Conservation (phyloP, 192 early-diverging fungal genomes). For the Coemansia sp. region DNA sequence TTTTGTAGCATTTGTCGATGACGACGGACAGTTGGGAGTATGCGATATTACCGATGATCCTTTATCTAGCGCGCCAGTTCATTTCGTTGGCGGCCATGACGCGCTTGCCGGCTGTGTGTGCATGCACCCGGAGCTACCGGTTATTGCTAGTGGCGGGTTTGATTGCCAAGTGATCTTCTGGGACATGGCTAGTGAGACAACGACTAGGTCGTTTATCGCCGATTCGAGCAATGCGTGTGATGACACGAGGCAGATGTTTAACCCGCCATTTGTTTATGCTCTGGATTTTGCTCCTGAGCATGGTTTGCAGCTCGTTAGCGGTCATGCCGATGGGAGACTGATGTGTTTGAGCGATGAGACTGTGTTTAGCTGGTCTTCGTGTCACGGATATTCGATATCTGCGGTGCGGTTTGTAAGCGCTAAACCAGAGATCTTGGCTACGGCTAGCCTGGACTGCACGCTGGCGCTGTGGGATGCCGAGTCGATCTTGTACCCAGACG, state of each 20-base stretch:
- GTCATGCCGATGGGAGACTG: slow-evolving; percentile 52
- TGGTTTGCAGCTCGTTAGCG: slow-evolving; percentile 27
- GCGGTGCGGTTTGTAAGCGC: slow-evolving; percentile 46
- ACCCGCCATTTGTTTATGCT: slow-evolving; percentile 52
- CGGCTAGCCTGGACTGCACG: slow-evolving; percentile 42
- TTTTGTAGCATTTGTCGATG: slow-evolving; percentile 53
- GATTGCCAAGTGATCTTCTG: slow-evolving; percentile 40
- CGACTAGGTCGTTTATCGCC: background rate
- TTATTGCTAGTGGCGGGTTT: slow-evolving; percentile 42
- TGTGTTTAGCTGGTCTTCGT: slow-evolving; percentile 17
- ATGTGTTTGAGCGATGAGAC: slow-evolving; percentile 27
- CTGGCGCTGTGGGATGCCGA: slow-evolving; percentile 42
- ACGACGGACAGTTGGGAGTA: slow-evolving; percentile 26
- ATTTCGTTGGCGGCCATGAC: slow-evolving; percentile 26
- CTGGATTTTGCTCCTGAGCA: slow-evolving; percentile 36
- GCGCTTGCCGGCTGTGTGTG: slow-evolving; percentile 38
- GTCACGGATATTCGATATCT: slow-evolving; percentile 51
- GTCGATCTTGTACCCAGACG: slow-evolving; percentile 8
- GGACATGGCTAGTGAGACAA: slow-evolving; percentile 41
- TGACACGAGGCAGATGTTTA: slow-evolving; percentile 15
- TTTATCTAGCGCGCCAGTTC: background rate
- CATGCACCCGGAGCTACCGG: slow-evolving; percentile 31
- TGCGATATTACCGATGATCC: slow-evolving; percentile 32
- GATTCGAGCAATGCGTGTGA: background rate
- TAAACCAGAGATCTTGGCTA: slow-evolving; percentile 31